Evolutionary conservation across 2,329 filamentous ascomycete species (phyloP).

Genomic region (Harringtonia aguacate): DNA sequence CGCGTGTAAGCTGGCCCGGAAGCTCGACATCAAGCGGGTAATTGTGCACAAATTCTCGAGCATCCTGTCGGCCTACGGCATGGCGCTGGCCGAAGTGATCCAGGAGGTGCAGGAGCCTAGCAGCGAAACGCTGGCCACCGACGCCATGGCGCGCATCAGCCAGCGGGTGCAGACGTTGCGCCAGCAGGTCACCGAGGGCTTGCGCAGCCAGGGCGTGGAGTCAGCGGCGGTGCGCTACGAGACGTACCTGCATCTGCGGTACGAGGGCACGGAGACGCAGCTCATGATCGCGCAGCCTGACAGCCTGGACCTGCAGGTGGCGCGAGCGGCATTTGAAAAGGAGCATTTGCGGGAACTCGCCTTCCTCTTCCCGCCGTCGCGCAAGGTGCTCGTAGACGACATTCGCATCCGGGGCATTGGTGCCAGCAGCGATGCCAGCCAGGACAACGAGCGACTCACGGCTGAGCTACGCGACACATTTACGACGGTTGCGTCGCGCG

Average conservation of each 20-base stretch:
- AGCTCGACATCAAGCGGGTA: constrained; percentile 74
- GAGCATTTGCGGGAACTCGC: constrained; percentile 90
- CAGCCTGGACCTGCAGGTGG: constrained; percentile 54
- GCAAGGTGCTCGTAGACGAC: constrained; percentile 84
- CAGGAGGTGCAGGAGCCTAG: constrained; percentile 78
- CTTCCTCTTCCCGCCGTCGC: constrained; percentile 63
- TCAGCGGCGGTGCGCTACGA: constrained; percentile 22
- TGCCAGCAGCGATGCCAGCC: constrained; percentile 56
- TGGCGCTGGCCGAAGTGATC: constrained; percentile 86
- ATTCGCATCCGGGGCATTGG: constrained; percentile 81
- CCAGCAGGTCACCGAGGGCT: constrained; percentile 53
- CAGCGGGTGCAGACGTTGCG: constrained; percentile 49
- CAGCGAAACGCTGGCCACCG: constrained; percentile 43
- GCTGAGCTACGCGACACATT: constrained; percentile 46
- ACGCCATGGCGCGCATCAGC: constrained; percentile 39
- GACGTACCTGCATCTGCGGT: constrained; percentile 88
- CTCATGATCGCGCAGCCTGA: constrained; percentile 79
- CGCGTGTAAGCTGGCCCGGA: constrained; percentile 76
- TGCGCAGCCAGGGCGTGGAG: constrained; percentile 56
- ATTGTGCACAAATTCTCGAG: constrained; percentile 79
- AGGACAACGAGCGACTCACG: constrained; percentile 63
- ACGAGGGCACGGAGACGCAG: constrained; percentile 80
- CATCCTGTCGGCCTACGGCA: constrained; percentile 80
- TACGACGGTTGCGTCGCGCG: constrained; percentile 32
- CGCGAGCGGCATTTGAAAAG: constrained; percentile 65